Base-by-base conservation (phyloP, 208 protist species). In the Leishmania mexicana region DNA sequence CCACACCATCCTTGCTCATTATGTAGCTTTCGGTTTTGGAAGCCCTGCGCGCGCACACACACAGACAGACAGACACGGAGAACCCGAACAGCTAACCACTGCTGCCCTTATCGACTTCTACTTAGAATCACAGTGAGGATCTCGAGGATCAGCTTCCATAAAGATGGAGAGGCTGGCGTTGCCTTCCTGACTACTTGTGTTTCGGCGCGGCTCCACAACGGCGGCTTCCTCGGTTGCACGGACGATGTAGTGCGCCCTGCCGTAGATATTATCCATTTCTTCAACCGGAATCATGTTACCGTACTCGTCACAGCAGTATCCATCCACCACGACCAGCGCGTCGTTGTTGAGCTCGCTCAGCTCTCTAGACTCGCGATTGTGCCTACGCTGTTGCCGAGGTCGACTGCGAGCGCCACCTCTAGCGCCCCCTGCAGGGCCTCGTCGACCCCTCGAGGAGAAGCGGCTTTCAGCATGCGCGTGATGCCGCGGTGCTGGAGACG, bases 261-360 rank as follows among this genome's bases (percentile, higher is more conserved):
- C 72, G 31, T 76, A 76, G n/a, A 28, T 5, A 28, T 28, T 28
- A 38, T 75, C 28, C 6, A 38, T 42, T 19, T 54, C 49, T 11
- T 76, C 49, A 4, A 13, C 31, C 24, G 1, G 51, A 13, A 76
- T 28, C 58, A 4, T 13, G n/a, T 60, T 76, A 60, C 72, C 72
- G 17, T 42, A 38, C 49, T n/a, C 49, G 19, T 76, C 72, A 40
- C 72, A 76, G 72, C 72, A 76, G 72, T 76, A 76, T 31, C 72
- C 72, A n/a, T 76, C 49, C 72, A 57, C 72, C 49, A 76, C 72
- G 31, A 24, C 10, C 45, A 24, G 15, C 2, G 51, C 21, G 42
- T 51, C n/a, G 7, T 45, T 5, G 42, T 31, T 49, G 10, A n/a
- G 35, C 68, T 42, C 3, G 42, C 2, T 5, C 19, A 42, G 68